Percentiles rank a stretch among this genome's conserved stretches.
phyloP scores from a whole-genome alignment of 2,329 filamentous ascomycete genomes.

The Aspergillus transmontanensis region DNA sequence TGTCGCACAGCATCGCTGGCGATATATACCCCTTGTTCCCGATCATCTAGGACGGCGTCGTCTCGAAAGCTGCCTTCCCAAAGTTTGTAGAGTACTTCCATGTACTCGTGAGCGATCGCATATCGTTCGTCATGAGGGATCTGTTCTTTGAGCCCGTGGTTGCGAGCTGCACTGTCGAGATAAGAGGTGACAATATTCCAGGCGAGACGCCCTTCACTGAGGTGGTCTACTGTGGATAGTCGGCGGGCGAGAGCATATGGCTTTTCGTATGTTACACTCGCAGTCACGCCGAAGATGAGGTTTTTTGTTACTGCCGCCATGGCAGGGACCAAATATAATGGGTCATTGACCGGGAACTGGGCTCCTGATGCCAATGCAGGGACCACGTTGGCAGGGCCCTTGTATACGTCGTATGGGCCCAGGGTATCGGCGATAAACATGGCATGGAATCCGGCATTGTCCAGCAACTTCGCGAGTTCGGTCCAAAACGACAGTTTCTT shows the following conservation, averaged over 20 bases:
- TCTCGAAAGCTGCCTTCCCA: conserved; percentile 56
- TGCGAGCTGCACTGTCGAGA: conserved; percentile 45
- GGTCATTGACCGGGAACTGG: conserved; percentile 42
- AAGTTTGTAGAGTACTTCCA: conserved; percentile 45
- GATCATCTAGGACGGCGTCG: conserved; percentile 27
- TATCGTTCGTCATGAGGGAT: conserved; percentile 52
- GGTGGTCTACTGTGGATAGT: conserved; percentile 54
- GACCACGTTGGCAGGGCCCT: conserved; percentile 22
- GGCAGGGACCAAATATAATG: conserved; percentile 40
- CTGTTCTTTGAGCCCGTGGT: conserved; percentile 40
- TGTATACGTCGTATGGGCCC: conserved; percentile 46
- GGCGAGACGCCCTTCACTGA: conserved; percentile 50
- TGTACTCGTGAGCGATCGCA: conserved; percentile 47
- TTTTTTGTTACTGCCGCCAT: conserved; percentile 48
- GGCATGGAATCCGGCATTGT: conserved; percentile 49
- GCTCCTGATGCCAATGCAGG: conserved; percentile 24
- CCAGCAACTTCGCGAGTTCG: conserved; percentile 45
- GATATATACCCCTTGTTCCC: conserved; percentile 18
- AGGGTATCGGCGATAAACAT: conserved; percentile 52
- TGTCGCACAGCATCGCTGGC: conserved; percentile 22
- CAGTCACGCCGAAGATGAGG: conserved; percentile 52
- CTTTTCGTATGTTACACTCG: conserved; percentile 54
- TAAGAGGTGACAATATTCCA: conserved; percentile 55
- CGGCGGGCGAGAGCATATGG: conserved; percentile 55
- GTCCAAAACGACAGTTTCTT: conserved; percentile 48